Percentiles rank a stretch among this genome's conserved stretches.
Conservation (phyloP, 2,329 filamentous ascomycete genomes). For the Albophoma yamanashiensis region DNA sequence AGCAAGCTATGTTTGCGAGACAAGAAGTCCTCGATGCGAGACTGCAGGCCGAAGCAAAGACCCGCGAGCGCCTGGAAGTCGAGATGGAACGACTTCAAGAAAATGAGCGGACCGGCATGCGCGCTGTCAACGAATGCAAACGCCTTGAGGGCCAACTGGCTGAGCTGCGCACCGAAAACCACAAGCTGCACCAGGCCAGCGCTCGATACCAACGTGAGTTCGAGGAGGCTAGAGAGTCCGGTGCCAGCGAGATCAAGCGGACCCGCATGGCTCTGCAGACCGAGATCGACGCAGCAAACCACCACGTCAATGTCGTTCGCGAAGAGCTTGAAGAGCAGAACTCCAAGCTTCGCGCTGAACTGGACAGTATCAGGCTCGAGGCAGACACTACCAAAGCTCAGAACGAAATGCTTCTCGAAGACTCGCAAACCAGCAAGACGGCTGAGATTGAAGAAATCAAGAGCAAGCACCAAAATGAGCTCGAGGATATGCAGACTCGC, state of each 20-base stretch:
- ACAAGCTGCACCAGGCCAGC: constrained; percentile 59
- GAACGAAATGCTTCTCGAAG: constrained; percentile 76
- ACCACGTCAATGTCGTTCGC: constrained; percentile 74
- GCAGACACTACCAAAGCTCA: constrained; percentile 71
- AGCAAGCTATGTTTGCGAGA: constrained; percentile 67
- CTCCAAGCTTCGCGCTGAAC: constrained; percentile 56
- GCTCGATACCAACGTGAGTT: constrained; percentile 71
- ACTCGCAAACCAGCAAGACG: constrained; percentile 60
- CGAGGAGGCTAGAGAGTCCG: constrained; percentile 71
- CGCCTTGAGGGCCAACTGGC: constrained; percentile 43
- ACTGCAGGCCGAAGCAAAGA: constrained; percentile 64
- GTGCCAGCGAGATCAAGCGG: constrained; percentile 68
- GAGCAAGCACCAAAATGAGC: constrained; percentile 53
- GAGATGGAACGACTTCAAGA: constrained; percentile 56
- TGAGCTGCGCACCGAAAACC: constrained; percentile 56
- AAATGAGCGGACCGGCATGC: constrained; percentile 54
- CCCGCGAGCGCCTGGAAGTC: constrained; percentile 53
- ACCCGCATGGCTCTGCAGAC: constrained; percentile 68
- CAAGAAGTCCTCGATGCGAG: constrained; percentile 71
- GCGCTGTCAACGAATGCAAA: constrained; percentile 51
- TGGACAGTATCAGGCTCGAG: constrained; percentile 70
- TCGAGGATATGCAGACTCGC: constrained; percentile 66
- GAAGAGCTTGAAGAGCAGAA: constrained; percentile 76
- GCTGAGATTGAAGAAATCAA: constrained; percentile 38
- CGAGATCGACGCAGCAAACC: constrained; percentile 74